Conservation (phyloP, 106 monocot genomes). For the Dioscorea alata region DNA sequence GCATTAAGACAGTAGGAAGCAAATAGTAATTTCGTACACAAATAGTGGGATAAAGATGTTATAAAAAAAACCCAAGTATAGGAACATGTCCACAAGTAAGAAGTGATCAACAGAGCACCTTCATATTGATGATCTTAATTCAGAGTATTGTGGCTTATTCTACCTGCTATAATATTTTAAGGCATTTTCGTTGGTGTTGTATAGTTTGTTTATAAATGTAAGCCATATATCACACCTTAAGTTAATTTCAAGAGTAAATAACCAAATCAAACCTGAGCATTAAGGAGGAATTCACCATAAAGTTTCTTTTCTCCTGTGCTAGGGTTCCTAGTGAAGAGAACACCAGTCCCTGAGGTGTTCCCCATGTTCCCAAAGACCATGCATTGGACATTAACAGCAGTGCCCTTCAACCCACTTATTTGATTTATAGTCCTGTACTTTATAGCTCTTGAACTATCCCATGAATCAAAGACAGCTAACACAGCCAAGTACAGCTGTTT, state of each 20-base stretch:
- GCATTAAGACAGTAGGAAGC: too few relatives aligned
- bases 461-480: slow-evolving; percentile 84
- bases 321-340: slow-evolving; percentile 92
- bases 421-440: slow-evolving; percentile 94
- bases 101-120: too few relatives aligned
- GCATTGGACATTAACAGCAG: slow-evolving; percentile 93
- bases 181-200: too few relatives aligned
- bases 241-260: not conserved
- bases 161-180: too few relatives aligned
- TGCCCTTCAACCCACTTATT: slow-evolving; percentile 83
- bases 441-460: slow-evolving; percentile 86
- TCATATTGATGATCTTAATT: too few relatives aligned
- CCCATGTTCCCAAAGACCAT: slow-evolving; percentile 99
- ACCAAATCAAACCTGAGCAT: slow-evolving; percentile 62
- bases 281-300: slow-evolving; percentile 93
- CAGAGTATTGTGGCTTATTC: too few relatives aligned
- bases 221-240: too few relatives aligned
- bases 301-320: slow-evolving; percentile 95
- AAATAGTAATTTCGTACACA: too few relatives aligned
- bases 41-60: too few relatives aligned
- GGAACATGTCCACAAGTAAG: too few relatives aligned
- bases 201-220: too few relatives aligned
- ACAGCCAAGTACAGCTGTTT: slow-evolving; percentile 73
- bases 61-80: too few relatives aligned
- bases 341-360: slow-evolving; percentile 87